Evolutionary conservation across 2,329 filamentous ascomycete genomes (phyloP).

Genomic region (Botrytis fragariae): DNA sequence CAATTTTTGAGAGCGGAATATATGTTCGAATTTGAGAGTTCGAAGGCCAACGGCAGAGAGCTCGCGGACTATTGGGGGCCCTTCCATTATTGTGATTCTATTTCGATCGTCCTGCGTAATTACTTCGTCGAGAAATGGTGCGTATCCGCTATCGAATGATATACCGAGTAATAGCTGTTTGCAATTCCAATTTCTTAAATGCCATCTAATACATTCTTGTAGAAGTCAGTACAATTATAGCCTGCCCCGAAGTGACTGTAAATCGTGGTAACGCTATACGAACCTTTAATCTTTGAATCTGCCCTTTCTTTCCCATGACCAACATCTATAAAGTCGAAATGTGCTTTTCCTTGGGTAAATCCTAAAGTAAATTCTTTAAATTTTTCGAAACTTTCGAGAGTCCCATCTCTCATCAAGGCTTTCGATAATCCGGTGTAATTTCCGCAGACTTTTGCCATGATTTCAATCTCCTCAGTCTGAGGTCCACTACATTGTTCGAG

Average conservation of each 20-base stretch:
- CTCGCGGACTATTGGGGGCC: constrained; percentile 50
- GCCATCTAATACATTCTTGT: constrained; percentile 47
- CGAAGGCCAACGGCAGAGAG: constrained; percentile 48
- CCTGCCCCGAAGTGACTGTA: not conserved
- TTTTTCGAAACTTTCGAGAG: constrained; percentile 45
- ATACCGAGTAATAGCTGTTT: constrained; percentile 60
- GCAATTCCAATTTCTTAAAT: constrained; percentile 60
- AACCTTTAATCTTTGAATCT: constrained; percentile 61
- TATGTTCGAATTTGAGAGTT: constrained; percentile 47
- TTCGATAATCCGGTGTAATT: constrained; percentile 52
- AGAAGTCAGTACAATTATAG: constrained; percentile 22
- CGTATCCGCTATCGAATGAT: constrained; percentile 60
- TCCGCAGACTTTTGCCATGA: constrained; percentile 56
- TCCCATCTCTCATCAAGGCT: constrained; percentile 50
- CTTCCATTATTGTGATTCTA: constrained; percentile 55
- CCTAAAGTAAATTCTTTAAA: constrained; percentile 57
- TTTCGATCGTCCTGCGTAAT: constrained; percentile 45
- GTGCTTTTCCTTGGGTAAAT: constrained; percentile 57
- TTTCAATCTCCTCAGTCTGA: constrained; percentile 48
- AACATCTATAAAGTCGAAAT: constrained; percentile 64
- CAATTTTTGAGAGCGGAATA: constrained; percentile 57
- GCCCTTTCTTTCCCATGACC: constrained; percentile 57
- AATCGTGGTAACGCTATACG: constrained; percentile 15
- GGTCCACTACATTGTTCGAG: constrained; percentile 45
- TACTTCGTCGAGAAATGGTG: constrained; percentile 56